A percentile compares a stretch with the other conserved stretches of the same genome.
phyloP scores from a whole-genome alignment of 495 filamentous ascomycete genomes.

The Trichoderma erinaceum region DNA sequence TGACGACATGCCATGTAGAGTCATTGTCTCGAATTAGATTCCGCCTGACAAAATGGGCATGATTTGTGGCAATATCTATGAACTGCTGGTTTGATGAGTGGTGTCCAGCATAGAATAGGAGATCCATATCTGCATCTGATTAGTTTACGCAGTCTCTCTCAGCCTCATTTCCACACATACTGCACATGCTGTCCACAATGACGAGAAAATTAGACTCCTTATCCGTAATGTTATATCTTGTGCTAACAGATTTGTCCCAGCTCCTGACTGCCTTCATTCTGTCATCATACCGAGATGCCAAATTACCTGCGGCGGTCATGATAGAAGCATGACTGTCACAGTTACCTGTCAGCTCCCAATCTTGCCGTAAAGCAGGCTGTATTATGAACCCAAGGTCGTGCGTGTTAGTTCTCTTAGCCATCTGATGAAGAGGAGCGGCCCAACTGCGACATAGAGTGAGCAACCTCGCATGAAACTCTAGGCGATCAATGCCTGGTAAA shows the following conservation, averaged over 20 bases:
- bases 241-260: constrained; percentile 31
- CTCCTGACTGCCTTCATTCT: constrained; percentile 33
- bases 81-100: constrained; percentile 23
- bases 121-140: constrained; percentile 27
- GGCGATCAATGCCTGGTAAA: neutral
- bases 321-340: constrained; percentile 27
- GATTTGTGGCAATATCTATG: constrained; percentile 31
- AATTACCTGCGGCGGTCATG: constrained; percentile 31
- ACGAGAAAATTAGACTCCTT: constrained; percentile 30
- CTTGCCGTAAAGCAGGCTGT: constrained; percentile 31
- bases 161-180: neutral
- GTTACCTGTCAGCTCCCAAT: constrained; percentile 34
- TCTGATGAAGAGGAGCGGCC: constrained; percentile 31
- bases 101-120: constrained; percentile 39
- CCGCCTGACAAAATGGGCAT: constrained; percentile 32
- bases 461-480: neutral
- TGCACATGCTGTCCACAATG: constrained; percentile 47
- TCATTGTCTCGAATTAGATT: constrained; percentile 18
- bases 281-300: constrained; percentile 33
- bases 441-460: constrained; percentile 32
- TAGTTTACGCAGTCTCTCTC: neutral
- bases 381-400: constrained; percentile 46
- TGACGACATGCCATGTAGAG: constrained; percentile 38
- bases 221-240: constrained; percentile 26
- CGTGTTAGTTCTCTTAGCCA: constrained; percentile 33